These are phyloP conservation scores for Rhizopogon salebrosus DNA, from an alignment of 768 basidiomycete genomes.

Conservation along the genomic window DNA sequence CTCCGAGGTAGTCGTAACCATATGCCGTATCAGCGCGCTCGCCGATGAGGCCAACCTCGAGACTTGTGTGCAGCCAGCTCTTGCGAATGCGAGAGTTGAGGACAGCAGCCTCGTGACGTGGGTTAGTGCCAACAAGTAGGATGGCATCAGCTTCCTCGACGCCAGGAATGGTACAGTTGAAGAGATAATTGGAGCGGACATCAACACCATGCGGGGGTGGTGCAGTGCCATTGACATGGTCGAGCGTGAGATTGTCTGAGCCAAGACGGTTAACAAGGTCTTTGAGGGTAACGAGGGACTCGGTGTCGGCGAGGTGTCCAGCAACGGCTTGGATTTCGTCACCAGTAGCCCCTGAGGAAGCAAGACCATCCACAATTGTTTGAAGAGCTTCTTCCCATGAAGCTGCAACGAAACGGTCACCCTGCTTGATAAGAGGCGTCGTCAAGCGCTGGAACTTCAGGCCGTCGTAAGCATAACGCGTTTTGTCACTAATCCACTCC, in stretches of 20 bases:
- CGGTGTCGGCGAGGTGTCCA: slow-evolving; percentile 90
- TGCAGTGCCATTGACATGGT: slow-evolving; percentile 62
- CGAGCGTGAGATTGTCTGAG: slow-evolving; percentile 87
- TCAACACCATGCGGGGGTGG: slow-evolving; percentile 80
- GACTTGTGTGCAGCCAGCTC: slow-evolving; percentile 82
- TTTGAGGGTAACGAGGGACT: slow-evolving; percentile 89
- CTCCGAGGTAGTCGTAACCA: slow-evolving; percentile 88
- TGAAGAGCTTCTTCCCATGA: slow-evolving; percentile 88
- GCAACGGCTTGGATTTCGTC: slow-evolving; percentile 95
- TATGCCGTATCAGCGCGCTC: slow-evolving; percentile 89
- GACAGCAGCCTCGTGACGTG: slow-evolving; percentile 94
- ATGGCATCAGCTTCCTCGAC: slow-evolving; percentile 90
- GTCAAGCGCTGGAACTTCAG: slow-evolving; percentile 93
- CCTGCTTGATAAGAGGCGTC: slow-evolving; percentile 82
- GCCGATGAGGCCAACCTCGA: slow-evolving; percentile 88
- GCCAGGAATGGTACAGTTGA: slow-evolving; percentile 89
- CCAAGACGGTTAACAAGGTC: slow-evolving; percentile 90
- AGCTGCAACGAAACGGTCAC: slow-evolving; percentile 87
- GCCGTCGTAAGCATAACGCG: slow-evolving; percentile 94
- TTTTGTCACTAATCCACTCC: slow-evolving; percentile 99
- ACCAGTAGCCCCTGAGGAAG: slow-evolving; percentile 72
- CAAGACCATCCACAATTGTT: slow-evolving; percentile 74
- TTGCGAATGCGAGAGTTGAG: slow-evolving; percentile 96
- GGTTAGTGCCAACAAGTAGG: slow-evolving; percentile 93
- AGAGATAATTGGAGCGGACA: slow-evolving; percentile 92